Evolutionary conservation across 1,284 basidiomycete species (phyloP).

Genomic region (Uromyces viciae-fabae): DNA sequence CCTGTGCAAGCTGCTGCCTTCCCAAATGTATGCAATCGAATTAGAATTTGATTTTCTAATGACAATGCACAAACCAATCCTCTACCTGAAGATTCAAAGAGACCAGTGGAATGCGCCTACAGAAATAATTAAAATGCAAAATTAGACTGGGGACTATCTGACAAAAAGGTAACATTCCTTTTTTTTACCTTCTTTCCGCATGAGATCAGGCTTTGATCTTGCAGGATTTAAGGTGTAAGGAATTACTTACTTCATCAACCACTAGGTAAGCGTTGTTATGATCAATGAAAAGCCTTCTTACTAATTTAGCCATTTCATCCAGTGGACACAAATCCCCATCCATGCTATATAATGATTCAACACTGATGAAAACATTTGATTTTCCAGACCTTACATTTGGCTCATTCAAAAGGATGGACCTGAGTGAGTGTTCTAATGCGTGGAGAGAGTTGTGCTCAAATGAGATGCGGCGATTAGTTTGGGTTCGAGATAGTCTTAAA

Average conservation of each 20-base stretch:
- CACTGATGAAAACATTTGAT: conserved; percentile 50
- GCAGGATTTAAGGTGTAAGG: not conserved
- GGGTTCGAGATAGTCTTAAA: conserved; percentile 67
- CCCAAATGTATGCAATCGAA: conserved; percentile 53
- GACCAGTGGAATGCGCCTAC: conserved; percentile 53
- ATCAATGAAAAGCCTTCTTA: conserved; percentile 23
- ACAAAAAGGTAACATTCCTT: not conserved
- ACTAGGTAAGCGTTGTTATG: conserved; percentile 33
- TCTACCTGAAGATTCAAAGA: conserved; percentile 49
- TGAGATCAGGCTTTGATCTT: no score
- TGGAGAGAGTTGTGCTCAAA: conserved; percentile 73
- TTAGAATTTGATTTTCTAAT: conserved; percentile 47
- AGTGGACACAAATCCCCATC: conserved; percentile 54
- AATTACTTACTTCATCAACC: conserved; percentile 34
- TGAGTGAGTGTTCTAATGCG: conserved; percentile 50
- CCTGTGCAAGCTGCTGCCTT: conserved; percentile 48
- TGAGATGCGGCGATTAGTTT: conserved; percentile 54
- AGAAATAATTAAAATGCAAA: conserved; percentile 49
- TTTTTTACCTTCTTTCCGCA: no score
- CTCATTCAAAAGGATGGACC: conserved; percentile 11
- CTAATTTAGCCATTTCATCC: conserved; percentile 45
- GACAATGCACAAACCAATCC: conserved; percentile 7
- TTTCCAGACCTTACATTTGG: not conserved
- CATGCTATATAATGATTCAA: conserved; percentile 55
- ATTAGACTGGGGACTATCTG: no score